Conservation (phyloP, 1,139 yeast genomes). For the Yamadazyma friedrichii region DNA sequence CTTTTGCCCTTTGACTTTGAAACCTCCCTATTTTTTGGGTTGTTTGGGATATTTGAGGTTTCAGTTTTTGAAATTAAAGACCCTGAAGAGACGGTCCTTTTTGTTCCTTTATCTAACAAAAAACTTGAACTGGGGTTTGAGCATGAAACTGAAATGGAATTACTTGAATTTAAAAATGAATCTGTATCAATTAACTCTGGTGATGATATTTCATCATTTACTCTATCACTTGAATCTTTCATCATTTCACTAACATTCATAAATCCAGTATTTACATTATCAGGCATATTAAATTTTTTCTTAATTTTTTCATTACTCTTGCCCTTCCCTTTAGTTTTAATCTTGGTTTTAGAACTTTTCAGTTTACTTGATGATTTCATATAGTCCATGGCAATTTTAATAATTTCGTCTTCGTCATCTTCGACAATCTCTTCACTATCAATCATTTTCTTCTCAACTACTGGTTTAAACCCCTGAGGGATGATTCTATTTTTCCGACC, state of each 20-base stretch:
- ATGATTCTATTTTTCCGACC: conserved; percentile 59
- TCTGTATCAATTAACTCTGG: conserved; percentile 8
- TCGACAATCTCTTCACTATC: conserved; percentile 59
- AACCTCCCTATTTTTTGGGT: no score
- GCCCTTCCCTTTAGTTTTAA: background rate
- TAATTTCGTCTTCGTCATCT: conserved; percentile 67
- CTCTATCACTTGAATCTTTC: background rate
- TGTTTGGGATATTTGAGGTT: no score
- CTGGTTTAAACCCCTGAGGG: conserved; percentile 56
- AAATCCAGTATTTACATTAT: conserved; percentile 71
- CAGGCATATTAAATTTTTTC: conserved; percentile 72
- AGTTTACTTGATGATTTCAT: conserved; percentile 31
- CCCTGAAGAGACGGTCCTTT: no score
- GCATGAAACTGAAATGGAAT: background rate
- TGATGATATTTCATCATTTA: background rate
- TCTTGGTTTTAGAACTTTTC: conserved; percentile 17
- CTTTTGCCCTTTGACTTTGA: no score
- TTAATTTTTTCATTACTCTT: conserved; percentile 13
- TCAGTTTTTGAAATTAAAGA: no score
- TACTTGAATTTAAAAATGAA: conserved; percentile 2
- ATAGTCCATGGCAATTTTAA: conserved; percentile 57
- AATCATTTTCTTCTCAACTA: conserved; percentile 53
- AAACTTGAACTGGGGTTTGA: no score
- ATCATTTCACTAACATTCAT: conserved; percentile 54
- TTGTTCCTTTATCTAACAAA: no score